A percentile compares a stretch with the other conserved stretches of the same genome.
Conservation (phyloP, 2,329 filamentous ascomycete species). For the Monilinia aucupariae region DNA sequence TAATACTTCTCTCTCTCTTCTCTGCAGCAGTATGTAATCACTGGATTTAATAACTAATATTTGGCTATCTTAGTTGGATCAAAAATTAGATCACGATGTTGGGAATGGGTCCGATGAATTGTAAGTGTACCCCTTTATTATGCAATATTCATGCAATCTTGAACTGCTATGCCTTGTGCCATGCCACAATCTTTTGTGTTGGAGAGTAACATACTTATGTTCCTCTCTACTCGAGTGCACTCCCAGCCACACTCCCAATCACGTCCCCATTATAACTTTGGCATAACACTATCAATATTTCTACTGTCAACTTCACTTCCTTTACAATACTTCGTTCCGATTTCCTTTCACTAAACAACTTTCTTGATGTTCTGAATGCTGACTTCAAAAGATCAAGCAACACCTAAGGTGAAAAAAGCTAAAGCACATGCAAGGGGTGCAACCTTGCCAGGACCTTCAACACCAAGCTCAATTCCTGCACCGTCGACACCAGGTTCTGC, state of each 20-base stretch:
- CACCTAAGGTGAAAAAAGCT: not conserved
- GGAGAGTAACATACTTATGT: not conserved
- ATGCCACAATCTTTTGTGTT: not conserved
- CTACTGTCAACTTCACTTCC: not conserved
- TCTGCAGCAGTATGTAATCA: not conserved
- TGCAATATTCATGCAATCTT: not conserved
- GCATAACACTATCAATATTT: not conserved
- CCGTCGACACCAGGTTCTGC: not conserved
- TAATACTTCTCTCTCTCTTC: not conserved
- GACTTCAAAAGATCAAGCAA: constrained; percentile 16
- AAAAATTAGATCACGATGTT: constrained; percentile 3
- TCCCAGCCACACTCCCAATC: not conserved
- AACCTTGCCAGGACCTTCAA: constrained; percentile 8
- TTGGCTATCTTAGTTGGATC: not conserved
- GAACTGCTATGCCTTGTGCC: constrained; percentile 15
- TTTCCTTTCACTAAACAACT: not conserved
- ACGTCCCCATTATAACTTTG: not conserved
- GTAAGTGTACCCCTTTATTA: not conserved
- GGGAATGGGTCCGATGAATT: constrained; percentile 10
- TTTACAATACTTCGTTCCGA: too few species aligned
- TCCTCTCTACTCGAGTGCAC: too few species aligned
- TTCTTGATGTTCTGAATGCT: constrained; percentile 6
- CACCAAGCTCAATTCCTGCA: not conserved
- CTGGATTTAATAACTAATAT: not conserved
- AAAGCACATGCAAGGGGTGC: constrained; percentile 10